These are phyloP conservation scores for Tolypocladium pustulatum DNA, from an alignment of 2,329 filamentous ascomycete genomes.

Conservation along the genomic window DNA sequence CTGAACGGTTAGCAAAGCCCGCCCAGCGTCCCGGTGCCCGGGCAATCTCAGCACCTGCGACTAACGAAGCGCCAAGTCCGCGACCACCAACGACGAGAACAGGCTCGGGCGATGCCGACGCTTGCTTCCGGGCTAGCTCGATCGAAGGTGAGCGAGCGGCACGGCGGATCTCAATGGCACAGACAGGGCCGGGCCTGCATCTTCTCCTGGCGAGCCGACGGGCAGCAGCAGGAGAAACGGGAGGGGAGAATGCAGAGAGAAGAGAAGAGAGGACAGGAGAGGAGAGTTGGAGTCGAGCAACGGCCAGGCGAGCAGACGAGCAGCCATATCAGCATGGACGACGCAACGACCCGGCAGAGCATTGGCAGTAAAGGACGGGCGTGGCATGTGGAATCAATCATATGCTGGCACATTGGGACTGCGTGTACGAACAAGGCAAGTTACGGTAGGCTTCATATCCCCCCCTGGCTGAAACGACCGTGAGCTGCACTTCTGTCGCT, in stretches of 20 bases:
- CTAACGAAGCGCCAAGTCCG: background rate
- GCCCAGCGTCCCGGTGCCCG: background rate
- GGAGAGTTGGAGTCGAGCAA: background rate
- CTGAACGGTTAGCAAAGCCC: background rate
- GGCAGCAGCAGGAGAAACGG: background rate
- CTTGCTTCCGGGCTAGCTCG: background rate
- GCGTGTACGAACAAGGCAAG: no score
- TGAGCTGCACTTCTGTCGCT: background rate
- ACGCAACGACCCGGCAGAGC: background rate
- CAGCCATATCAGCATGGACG: background rate
- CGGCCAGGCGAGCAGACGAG: background rate
- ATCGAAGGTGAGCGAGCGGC: background rate
- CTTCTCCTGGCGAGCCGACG: background rate
- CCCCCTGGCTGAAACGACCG: background rate
- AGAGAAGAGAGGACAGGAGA: background rate
- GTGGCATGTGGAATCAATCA: background rate
- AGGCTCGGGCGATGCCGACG: background rate
- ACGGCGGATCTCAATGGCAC: background rate
- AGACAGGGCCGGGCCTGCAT: background rate
- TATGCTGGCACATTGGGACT: background rate
- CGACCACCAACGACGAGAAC: background rate
- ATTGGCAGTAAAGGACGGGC: background rate
- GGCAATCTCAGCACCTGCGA: background rate
- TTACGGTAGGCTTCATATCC: background rate
- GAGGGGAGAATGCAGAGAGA: background rate